Percentiles rank a stretch among this genome's conserved stretches.
Evolutionary conservation across 352 stramenopile genomes (phyloP).

Genomic region (Phytopythium chamaehyphon): DNA sequence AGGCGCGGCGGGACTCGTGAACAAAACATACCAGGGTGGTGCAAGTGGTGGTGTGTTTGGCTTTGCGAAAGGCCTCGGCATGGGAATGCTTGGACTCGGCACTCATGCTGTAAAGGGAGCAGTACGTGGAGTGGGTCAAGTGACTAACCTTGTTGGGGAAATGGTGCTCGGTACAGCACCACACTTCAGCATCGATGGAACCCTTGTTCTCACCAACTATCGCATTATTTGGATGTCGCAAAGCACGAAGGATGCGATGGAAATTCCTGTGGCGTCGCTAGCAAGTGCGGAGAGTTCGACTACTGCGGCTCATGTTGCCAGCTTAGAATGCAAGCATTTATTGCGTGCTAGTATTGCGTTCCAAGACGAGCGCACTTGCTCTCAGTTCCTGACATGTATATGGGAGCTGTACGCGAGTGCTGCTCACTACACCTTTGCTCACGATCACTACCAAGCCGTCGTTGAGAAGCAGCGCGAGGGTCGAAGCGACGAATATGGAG

Average conservation of each 20-base stretch:
- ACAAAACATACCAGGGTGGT: slow-evolving; percentile 84
- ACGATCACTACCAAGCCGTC: slow-evolving; percentile 69
- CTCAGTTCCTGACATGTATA: slow-evolving; percentile 68
- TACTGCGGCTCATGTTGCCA: slow-evolving; percentile 77
- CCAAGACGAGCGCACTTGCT: slow-evolving; percentile 69
- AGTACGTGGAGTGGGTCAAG: slow-evolving; percentile 79
- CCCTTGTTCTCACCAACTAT: slow-evolving; percentile 80
- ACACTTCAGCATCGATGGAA: slow-evolving; percentile 86
- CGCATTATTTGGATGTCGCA: slow-evolving; percentile 83
- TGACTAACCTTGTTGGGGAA: slow-evolving; percentile 84
- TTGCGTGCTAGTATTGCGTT: slow-evolving; percentile 83
- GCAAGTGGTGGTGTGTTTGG: slow-evolving; percentile 82
- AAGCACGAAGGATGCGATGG: slow-evolving; percentile 72
- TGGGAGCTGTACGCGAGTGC: slow-evolving; percentile 60
- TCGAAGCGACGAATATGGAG: no score
- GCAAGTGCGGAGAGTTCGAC: slow-evolving; percentile 74
- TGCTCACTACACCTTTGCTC: slow-evolving; percentile 70
- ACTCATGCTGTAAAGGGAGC: slow-evolving; percentile 86
- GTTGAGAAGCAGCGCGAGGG: slow-evolving; percentile 27
- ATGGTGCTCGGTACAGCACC: slow-evolving; percentile 81
- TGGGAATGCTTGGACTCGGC: slow-evolving; percentile 81
- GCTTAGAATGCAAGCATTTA: slow-evolving; percentile 82
- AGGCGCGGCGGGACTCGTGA: slow-evolving; percentile 73
- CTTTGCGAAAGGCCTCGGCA: slow-evolving; percentile 83
- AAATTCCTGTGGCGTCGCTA: slow-evolving; percentile 80